Conservation (phyloP, 2,329 filamentous ascomycete genomes). For the Lasiodiplodia citricola region DNA sequence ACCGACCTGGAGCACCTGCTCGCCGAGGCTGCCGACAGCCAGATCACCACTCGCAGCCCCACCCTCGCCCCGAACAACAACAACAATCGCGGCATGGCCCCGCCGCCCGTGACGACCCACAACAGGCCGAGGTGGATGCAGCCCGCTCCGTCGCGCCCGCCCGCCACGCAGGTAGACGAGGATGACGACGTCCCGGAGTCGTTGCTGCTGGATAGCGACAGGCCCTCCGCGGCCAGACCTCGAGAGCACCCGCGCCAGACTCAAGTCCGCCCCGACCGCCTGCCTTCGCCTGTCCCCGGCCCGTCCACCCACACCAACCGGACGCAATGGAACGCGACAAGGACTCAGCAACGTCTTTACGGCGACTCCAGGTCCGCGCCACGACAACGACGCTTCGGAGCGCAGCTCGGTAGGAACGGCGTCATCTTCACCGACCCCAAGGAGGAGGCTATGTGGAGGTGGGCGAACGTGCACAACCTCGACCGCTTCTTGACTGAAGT, state of each 20-base stretch:
- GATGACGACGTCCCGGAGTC: conserved; percentile 70
- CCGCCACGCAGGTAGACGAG: conserved; percentile 45
- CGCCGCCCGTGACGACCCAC: conserved; percentile 7
- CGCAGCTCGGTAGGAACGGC: conserved; percentile 10
- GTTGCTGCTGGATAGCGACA: conserved; percentile 62
- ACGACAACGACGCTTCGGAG: conserved; percentile 30
- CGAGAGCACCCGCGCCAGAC: conserved; percentile 30
- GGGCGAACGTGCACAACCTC: conserved; percentile 88
- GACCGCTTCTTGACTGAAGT: conserved; percentile 86
- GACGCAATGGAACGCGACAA: conserved; percentile 58
- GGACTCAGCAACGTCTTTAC: conserved; percentile 53
- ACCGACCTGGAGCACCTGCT: conserved; percentile 63
- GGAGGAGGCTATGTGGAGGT: conserved; percentile 87
- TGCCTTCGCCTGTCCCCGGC: conserved; percentile 49
- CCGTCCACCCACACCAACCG: conserved; percentile 50
- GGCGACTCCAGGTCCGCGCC: conserved; percentile 33
- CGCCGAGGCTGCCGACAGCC: conserved; percentile 56
- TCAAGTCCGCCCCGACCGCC: conserved; percentile 30
- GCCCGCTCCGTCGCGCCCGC: conserved; percentile 30
- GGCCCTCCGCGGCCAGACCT: conserved; percentile 36
- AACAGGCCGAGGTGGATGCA: conserved; percentile 26
- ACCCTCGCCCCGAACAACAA: conserved; percentile 40
- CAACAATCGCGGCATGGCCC: conserved; percentile 29
- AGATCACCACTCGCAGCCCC: conserved; percentile 52
- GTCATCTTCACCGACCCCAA: conserved; percentile 59